A percentile compares a stretch with the other conserved stretches of the same genome.
Conservation (phyloP, 805 yeast genomes). For the Diddensiella santjacobensis region DNA sequence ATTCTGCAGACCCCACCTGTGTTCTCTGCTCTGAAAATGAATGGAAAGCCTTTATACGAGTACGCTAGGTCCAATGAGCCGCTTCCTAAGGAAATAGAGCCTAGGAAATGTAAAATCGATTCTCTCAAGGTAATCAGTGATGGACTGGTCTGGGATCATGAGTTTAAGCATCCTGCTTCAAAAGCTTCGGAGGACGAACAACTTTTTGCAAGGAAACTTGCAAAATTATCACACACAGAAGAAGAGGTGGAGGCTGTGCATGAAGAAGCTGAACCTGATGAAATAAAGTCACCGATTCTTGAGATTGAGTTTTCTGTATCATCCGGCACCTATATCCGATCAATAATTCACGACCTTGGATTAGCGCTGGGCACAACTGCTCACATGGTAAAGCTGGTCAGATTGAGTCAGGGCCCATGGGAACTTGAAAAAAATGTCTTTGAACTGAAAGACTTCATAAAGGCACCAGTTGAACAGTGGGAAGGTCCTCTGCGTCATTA, state of each 20-base stretch:
- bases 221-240: constrained; percentile 11
- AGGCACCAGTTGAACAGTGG: constrained; percentile 64
- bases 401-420: constrained; percentile 84
- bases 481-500: constrained; percentile 15
- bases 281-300: constrained; percentile 37
- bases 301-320: constrained; percentile 78
- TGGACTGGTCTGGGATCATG: constrained; percentile 52
- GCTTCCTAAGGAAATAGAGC: constrained; percentile 76
- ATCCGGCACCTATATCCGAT: constrained; percentile 92
- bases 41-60: constrained; percentile 90
- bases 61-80: constrained; percentile 88
- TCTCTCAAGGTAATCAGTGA: constrained; percentile 52
- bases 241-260: constrained; percentile 20
- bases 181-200: constrained; percentile 35
- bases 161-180: constrained; percentile 39
- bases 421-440: constrained; percentile 64
- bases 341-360: constrained; percentile 85
- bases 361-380: constrained; percentile 75
- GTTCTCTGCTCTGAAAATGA: constrained; percentile 88
- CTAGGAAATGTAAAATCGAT: constrained; percentile 63
- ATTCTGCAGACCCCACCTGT: constrained; percentile 91
- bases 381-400: constrained; percentile 78
- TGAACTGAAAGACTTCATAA: constrained; percentile 59
- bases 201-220: constrained; percentile 45
- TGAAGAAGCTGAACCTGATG: constrained; percentile 22